Evolutionary conservation across 1,139 yeast genomes (phyloP), one percentile per base, ranked within the genome.

Genomic region (Debaryomycetaceae sp.): DNA sequence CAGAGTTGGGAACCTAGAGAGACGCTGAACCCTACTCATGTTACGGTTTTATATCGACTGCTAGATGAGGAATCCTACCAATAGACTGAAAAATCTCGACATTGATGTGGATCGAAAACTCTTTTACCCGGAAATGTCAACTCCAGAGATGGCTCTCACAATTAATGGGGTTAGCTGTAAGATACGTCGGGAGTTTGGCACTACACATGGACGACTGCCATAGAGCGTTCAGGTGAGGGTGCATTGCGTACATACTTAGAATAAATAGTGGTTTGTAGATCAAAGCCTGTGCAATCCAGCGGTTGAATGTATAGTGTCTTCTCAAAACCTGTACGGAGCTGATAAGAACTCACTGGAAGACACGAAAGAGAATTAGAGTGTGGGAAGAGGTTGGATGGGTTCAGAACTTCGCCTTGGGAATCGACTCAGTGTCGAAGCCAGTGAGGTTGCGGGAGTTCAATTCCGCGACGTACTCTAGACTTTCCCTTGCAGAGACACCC

Each of bases 391-490:
- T 17, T 17, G 20, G 20, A 17, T 4, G 4, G 20, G 20, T 11
- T 27, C 31, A 27, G 31, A 27, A 8, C 31, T 27, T 27, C 11
- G 23, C 13, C 23, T 34, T 34, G 37, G n/a, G 37, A 34, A 7
- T 13, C 13, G 8, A 8, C 31, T 27, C 31, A 11, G 4, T 4
- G 31, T 27, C 31, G 31, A 8, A 27, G 3, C 52, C 62, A 36
- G 71, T 72, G 39, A 77, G 62, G 34, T 71, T 66, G 34, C 56
- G 62, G 7, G 82, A 69, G 56, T 85, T 85, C 60, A 67, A 79
- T 23, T 63, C 63, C 9, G 85, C 85, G 40, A 84, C 76, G 45
- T 71, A 66, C 36, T 61, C 62, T 57, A 86, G 69, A 0, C 87
- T 85, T 34, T 75, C 70, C 24, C 66, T 66, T 20, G 74, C 75